Percentiles rank a stretch among this genome's conserved stretches.
These are phyloP conservation scores for Fremontodendron californicum DNA, from an alignment of 345 rosid genomes.

Conservation along the genomic window DNA sequence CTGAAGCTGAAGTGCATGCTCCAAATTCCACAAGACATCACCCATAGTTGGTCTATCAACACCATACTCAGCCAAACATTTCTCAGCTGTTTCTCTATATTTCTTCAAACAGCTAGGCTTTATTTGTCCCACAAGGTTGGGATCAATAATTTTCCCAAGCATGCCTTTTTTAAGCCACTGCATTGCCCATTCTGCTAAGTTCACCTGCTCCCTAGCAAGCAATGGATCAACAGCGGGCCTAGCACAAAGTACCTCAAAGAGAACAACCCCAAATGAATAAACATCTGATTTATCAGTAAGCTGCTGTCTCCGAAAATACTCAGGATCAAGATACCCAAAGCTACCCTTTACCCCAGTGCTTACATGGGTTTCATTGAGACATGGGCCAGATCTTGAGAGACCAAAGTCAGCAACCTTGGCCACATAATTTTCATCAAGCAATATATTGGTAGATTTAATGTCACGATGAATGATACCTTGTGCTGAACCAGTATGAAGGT, in stretches of 20 bases:
- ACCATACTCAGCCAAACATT: constrained; percentile 91
- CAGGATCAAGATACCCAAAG: constrained; percentile 97
- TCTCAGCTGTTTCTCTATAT: constrained; percentile 85
- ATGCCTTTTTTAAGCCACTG: constrained; percentile 87
- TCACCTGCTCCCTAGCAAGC: constrained; percentile 84
- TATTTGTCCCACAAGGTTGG: constrained; percentile 60
- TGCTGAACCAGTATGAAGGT: constrained; percentile 89
- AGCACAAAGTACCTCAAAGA: constrained; percentile 90
- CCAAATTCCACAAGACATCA: constrained; percentile 91
- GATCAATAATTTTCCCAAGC: constrained; percentile 69
- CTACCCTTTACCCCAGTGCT: constrained; percentile 98
- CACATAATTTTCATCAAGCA: constrained; percentile 55
- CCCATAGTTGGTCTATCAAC: constrained; percentile 93
- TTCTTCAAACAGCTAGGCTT: constrained; percentile 67
- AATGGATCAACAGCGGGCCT: constrained; percentile 92
- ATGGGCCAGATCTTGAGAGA: constrained; percentile 89
- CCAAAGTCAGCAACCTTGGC: constrained; percentile 99
- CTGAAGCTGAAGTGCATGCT: constrained; percentile 72
- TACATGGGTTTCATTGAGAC: constrained; percentile 86
- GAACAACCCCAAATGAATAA: constrained; percentile 87
- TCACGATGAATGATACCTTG: constrained; percentile 96
- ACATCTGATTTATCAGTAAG: constrained; percentile 95
- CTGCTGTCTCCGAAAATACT: constrained; percentile 91
- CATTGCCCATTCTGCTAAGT: constrained; percentile 95
- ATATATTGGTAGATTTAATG: constrained; percentile 84